Conservation (phyloP, 2,329 filamentous ascomycete species). For the Neurospora sp. region DNA sequence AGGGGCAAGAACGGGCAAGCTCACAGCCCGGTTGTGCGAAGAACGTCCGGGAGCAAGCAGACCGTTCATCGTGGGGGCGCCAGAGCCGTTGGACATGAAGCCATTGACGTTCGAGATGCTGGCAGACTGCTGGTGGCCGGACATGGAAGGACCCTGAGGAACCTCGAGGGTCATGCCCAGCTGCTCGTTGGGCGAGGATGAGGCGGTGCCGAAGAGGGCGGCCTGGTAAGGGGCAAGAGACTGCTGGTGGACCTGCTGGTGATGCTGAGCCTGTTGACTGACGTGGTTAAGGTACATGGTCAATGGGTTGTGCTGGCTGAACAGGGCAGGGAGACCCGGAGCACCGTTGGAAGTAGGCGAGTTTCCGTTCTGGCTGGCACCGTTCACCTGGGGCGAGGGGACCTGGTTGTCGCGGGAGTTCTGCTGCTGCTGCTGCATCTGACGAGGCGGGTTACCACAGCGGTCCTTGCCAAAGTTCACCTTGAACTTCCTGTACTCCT, state of each 20-base stretch:
- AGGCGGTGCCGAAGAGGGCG: constrained; percentile 66
- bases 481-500: constrained; percentile 98
- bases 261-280: constrained; percentile 59
- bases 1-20: constrained; percentile 63
- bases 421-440: constrained; percentile 53
- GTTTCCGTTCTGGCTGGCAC: constrained; percentile 47
- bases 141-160: constrained; percentile 46
- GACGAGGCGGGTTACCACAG: constrained; percentile 90
- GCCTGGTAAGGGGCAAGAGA: constrained; percentile 67
- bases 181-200: constrained; percentile 44
- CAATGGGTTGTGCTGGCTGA: constrained; percentile 82
- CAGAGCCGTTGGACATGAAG: constrained; percentile 43
- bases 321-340: constrained; percentile 58
- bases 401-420: constrained; percentile 43
- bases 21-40: constrained; percentile 73
- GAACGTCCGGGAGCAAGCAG: constrained; percentile 60
- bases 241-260: constrained; percentile 66
- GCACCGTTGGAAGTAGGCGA: constrained; percentile 47
- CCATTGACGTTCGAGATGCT: constrained; percentile 49
- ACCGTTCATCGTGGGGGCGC: constrained; percentile 62
- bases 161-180: constrained; percentile 41
- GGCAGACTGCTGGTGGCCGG: constrained; percentile 54
- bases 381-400: constrained; percentile 47
- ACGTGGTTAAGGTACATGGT: constrained; percentile 89
- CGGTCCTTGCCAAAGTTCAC: constrained; percentile 99